These are phyloP conservation scores for Xylaria castorea DNA, from an alignment of 495 filamentous ascomycete species.

Conservation along the genomic window DNA sequence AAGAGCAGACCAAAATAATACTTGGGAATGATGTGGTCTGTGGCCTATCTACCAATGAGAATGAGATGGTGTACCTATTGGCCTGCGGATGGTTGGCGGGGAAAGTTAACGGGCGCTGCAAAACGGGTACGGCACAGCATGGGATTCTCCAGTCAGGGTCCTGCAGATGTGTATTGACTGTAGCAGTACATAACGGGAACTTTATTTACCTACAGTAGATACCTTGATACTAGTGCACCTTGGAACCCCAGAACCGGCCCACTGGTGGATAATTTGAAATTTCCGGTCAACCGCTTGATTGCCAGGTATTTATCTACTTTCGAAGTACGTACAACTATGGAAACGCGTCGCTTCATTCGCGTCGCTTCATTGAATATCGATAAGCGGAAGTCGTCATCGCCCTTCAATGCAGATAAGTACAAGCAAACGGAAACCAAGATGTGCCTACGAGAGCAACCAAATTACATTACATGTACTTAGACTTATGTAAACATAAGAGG, in stretches of 20 bases:
- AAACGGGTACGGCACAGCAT: neutral
- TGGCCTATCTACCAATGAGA: conserved; percentile 1
- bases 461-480: neutral
- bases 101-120: neutral
- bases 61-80: neutral
- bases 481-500: neutral
- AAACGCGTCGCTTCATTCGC: neutral
- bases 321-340: neutral
- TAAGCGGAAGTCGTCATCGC: neutral
- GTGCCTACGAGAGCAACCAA: neutral
- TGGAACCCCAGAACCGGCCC: neutral
- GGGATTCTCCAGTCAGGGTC: conserved; percentile 10
- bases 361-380: neutral
- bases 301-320: neutral
- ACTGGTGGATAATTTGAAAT: conserved; percentile 14
- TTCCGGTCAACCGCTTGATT: neutral
- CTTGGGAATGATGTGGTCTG: neutral
- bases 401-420: neutral
- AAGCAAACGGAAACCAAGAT: neutral
- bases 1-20: neutral
- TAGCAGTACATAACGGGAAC: neutral
- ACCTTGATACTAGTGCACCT: too few relatives aligned
- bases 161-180: neutral
- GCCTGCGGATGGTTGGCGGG: neutral
- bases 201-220: neutral